Conservation (phyloP, 2,329 filamentous ascomycete genomes). For the Teratosphaeria pseudoeucalypti region DNA sequence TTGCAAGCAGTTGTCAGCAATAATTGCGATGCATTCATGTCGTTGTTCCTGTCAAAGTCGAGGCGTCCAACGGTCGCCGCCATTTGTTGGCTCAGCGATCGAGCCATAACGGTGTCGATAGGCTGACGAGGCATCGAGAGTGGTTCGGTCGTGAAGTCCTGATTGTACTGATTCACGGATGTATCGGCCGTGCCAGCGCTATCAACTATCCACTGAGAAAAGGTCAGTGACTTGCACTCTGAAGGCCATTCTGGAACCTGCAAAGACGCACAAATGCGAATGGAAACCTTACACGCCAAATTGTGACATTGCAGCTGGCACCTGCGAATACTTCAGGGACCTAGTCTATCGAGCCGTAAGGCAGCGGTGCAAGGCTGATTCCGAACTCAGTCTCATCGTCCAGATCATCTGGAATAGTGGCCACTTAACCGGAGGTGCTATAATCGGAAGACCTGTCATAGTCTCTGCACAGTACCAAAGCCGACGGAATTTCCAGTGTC, state of each 20-base stretch:
- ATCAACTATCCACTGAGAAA: neutral
- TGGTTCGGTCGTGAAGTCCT: neutral
- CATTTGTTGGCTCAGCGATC: neutral
- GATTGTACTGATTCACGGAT: neutral
- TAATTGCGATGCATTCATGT: neutral
- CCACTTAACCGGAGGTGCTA: neutral
- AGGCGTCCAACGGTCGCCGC: neutral
- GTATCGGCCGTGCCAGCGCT: neutral
- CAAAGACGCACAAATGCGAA: neutral
- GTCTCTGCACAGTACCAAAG: too few species aligned
- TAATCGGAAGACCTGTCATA: too few species aligned
- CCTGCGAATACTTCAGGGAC: neutral
- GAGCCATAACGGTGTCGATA: neutral
- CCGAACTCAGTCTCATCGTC: neutral
- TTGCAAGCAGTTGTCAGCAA: neutral
- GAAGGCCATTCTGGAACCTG: neutral
- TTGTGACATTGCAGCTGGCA: neutral
- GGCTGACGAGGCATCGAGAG: neutral
- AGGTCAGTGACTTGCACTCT: neutral
- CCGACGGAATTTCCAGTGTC: too few species aligned
- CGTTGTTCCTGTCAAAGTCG: neutral
- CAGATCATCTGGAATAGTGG: neutral
- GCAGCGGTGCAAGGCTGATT: neutral
- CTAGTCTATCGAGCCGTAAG: neutral
- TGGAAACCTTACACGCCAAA: neutral